Conservation (phyloP, 129 eudicot species). For the Saposhnikovia divaricata region DNA sequence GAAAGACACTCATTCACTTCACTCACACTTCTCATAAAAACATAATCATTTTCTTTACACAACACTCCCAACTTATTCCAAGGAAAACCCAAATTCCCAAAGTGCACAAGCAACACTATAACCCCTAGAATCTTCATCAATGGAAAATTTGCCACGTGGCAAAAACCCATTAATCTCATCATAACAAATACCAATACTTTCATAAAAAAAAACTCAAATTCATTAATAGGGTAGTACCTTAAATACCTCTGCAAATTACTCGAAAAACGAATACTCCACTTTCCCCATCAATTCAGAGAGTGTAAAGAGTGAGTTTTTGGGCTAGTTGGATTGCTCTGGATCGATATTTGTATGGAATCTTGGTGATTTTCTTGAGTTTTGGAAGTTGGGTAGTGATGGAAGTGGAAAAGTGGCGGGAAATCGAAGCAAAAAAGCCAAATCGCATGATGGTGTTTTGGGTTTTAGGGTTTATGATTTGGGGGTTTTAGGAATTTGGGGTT, state of each 20-base stretch:
- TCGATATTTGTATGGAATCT: constrained; percentile 31
- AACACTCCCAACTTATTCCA: constrained; percentile 59
- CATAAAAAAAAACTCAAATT: constrained; percentile 64
- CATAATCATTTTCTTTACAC: constrained; percentile 30
- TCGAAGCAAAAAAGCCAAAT: background rate
- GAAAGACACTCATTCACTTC: constrained; percentile 29
- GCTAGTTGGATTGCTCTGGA: constrained; percentile 32
- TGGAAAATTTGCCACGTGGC: constrained; percentile 35
- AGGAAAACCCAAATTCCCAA: constrained; percentile 62
- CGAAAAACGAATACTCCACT: constrained; percentile 32
- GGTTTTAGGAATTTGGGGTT: background rate
- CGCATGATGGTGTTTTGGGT: background rate
- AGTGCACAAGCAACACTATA: constrained; percentile 53
- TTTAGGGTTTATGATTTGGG: background rate
- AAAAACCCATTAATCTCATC: constrained; percentile 27
- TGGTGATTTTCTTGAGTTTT: constrained; percentile 18
- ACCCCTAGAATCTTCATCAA: constrained; percentile 35
- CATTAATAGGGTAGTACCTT: constrained; percentile 77
- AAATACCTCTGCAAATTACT: constrained; percentile 38
- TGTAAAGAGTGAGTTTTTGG: constrained; percentile 37
- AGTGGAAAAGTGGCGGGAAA: constrained; percentile 25
- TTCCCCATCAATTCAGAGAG: constrained; percentile 31
- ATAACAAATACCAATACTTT: constrained; percentile 63
- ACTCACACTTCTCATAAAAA: constrained; percentile 28
- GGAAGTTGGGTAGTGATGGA: constrained; percentile 5